Evolutionary conservation across 2,329 filamentous ascomycete species (phyloP), one percentile per base, ranked within the genome.

Genomic region (Cladosporium velox): DNA sequence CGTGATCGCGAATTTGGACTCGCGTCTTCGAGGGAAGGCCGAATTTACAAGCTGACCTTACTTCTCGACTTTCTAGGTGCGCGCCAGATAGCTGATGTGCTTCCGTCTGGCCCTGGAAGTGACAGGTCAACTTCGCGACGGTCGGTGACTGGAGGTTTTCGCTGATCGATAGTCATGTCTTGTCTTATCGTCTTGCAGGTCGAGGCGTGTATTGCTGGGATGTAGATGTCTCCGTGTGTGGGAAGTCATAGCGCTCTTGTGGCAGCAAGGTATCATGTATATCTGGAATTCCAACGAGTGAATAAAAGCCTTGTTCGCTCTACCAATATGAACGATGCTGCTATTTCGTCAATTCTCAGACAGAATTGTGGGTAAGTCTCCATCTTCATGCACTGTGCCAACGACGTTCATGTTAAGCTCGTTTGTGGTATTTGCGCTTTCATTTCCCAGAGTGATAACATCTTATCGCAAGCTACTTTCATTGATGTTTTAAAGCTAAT

Each of bases 1-100:
- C 30, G 52, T 21, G 30, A 34, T 4, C 28, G 30, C n/a, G n/a
- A n/a, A 14, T 32, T 18, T 14, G 30, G 34, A 14, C 12, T 4
- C 7, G 32, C 63, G n/a, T 41, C 15, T 21, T 26, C 44, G 14
- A 35, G 47, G 11, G 59, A 38, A 6, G 15, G n/a, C 28, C 26
- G 15, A 15, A 5, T 64, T 2, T 63, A 65, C 14, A 67, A 70
- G 28, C 32, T 73, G 34, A 63, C 69, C 52, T 66, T 66, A 3
- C 59, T 72, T 18, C 69, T 70, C 44, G 68, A 73, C 44, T 70
- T 64, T 44, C 67, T 73, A 14, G 70, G 68, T 32, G 70, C 71
- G 1, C 62, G 68, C 60, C 67, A 61, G 4, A 49, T 73, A 8
- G 69, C 67, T 4, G 65, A 72, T 11, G 61, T 64, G 4, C 35